These are phyloP conservation scores for Ustilago tritici DNA, from an alignment of 1,284 basidiomycete species.

Conservation along the genomic window DNA sequence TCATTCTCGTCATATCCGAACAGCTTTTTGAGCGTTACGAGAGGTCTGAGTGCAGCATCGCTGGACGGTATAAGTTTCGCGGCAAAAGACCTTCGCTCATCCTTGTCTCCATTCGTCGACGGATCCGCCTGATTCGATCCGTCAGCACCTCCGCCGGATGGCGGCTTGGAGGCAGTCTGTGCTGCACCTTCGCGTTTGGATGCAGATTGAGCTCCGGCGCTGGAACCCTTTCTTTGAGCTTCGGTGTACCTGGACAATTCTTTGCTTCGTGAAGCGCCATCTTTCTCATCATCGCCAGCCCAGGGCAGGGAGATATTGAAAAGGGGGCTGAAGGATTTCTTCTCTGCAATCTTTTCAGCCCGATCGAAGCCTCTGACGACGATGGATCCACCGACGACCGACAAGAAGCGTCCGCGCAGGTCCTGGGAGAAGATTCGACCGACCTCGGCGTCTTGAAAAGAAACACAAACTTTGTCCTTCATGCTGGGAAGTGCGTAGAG, in stretches of 20 bases:
- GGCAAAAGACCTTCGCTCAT: conserved; percentile 39
- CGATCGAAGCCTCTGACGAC: conserved; percentile 64
- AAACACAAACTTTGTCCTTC: conserved; percentile 62
- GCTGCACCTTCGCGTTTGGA: conserved; percentile 52
- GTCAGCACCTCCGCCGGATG: conserved; percentile 45
- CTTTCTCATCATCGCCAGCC: conserved; percentile 26
- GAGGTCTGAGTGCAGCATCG: conserved; percentile 45
- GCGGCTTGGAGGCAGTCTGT: conserved; percentile 24
- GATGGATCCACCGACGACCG: conserved; percentile 59
- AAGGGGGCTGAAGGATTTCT: conserved; percentile 36
- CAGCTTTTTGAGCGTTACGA: conserved; percentile 37
- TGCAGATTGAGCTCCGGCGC: conserved; percentile 35
- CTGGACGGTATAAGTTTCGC: conserved; percentile 51
- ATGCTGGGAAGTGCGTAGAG: conserved; percentile 58
- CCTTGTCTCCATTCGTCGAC: conserved; percentile 30
- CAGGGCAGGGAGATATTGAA: conserved; percentile 46
- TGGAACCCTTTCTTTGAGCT: conserved; percentile 32
- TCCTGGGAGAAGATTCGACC: conserved; percentile 68
- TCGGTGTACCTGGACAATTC: conserved; percentile 17
- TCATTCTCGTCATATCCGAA: conserved; percentile 53
- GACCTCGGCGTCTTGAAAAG: conserved; percentile 62
- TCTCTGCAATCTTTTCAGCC: conserved; percentile 48
- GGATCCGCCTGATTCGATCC: conserved; percentile 20
- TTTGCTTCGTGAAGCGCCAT: background rate
- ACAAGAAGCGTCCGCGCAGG: conserved; percentile 54